Base-by-base conservation (phyloP, 331 rosid genomes). In the Quercus tomentella region DNA sequence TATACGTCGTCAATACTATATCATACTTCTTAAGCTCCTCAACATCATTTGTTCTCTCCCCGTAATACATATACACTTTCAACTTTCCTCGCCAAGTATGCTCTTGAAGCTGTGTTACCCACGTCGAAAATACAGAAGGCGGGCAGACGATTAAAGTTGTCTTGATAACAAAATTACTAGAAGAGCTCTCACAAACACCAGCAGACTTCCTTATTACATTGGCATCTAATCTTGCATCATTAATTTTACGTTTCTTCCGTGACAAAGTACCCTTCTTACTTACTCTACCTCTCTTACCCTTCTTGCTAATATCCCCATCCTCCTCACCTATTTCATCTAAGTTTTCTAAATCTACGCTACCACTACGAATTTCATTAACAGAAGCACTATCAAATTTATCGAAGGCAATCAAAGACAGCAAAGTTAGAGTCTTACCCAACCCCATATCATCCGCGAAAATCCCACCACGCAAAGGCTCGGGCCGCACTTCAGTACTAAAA, bases 361-460 rank as follows among this genome's bases (percentile, higher is more conserved):
- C 73, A 77, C 26, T 45, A 23, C 20, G 21, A 21, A 21, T 67
- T 17, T 73, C 7, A 66, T 70, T 66, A 66, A 22, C 30, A 63
- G 21, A 49, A 25, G 41, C 55, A 56, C 62, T 62, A 25, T 76
- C 65, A 63, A 74, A 72, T 20, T 84, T 92, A 74, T 90, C 97
- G 51, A 74, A 75, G 30, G 91, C 91, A 37, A 89, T 79, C 80
- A 89, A 67, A 1, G 97, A 89, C 11, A 92, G 91, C 74, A 92
- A 70, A 35, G 92, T 89, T 45, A 92, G 61, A 20, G 97, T 92
- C 88, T 92, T 92, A 45, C 95, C 97, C 55, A 92, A 76, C 3
- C 95, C 97, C 93, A 90, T 89, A 8, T 78, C 93, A 6, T 92
- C 95, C 0, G 92, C 93, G 1, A 92, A 67, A 68, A 92, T 82